These are phyloP conservation scores for Cinnamomum micranthum DNA, from an alignment of 164 flowering plant species.

Conservation along the genomic window DNA sequence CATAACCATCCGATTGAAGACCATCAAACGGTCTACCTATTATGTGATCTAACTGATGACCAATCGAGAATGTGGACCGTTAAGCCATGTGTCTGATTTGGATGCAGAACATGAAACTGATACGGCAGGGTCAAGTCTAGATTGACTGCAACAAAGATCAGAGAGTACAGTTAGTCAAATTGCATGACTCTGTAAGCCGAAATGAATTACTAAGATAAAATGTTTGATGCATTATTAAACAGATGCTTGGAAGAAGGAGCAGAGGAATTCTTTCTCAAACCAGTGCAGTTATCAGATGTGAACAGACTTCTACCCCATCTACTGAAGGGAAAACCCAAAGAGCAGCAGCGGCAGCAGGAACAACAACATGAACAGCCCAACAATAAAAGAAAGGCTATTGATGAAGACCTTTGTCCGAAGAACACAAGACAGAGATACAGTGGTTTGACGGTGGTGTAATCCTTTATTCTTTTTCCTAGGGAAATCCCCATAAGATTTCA, in stretches of 20 bases:
- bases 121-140: background rate
- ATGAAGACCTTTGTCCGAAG: constrained; percentile 47
- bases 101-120: background rate
- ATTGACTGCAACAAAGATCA: background rate
- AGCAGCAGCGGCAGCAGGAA: background rate
- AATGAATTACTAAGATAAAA: background rate
- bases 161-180: background rate
- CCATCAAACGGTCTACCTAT: background rate
- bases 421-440: constrained; percentile 53
- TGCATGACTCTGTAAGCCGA: background rate
- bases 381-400: constrained; percentile 53
- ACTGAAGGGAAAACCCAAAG: constrained; percentile 39
- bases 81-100: background rate
- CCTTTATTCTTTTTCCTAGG: background rate
- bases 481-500: background rate
- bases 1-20: too few relatives aligned
- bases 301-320: constrained; percentile 63
- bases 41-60: background rate
- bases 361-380: constrained; percentile 16
- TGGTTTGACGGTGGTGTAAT: constrained; percentile 23
- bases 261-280: constrained; percentile 79
- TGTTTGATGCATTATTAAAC: constrained; percentile 12
- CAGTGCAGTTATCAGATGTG: constrained; percentile 62
- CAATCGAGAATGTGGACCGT: background rate
- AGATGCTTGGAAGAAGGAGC: constrained; percentile 97